Evolutionary conservation across 768 basidiomycete genomes (phyloP).

Genomic region (Chlorophyllum brunneum): DNA sequence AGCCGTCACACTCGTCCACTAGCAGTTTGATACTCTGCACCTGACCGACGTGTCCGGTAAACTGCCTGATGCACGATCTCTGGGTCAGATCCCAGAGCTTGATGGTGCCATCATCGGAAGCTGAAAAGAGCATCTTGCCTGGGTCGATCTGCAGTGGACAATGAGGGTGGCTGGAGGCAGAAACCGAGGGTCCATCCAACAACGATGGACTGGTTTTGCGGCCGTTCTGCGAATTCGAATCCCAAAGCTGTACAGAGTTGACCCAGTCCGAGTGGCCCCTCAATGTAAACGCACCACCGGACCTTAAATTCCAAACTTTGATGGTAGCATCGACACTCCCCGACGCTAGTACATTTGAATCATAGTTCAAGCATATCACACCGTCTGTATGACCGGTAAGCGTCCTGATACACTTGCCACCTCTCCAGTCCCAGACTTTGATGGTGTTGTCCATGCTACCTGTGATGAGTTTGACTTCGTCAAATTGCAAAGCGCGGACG

Average conservation of each 20-base stretch:
- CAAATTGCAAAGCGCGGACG: slow-evolving; percentile 92
- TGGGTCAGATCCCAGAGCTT: slow-evolving; percentile 89
- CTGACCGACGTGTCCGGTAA: slow-evolving; percentile 89
- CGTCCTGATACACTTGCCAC: slow-evolving; percentile 82
- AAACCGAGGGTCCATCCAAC: slow-evolving; percentile 31
- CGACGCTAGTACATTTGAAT: slow-evolving; percentile 86
- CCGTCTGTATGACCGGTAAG: slow-evolving; percentile 89
- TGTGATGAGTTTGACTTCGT: slow-evolving; percentile 91
- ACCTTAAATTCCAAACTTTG: slow-evolving; percentile 91
- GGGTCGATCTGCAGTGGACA: slow-evolving; percentile 55
- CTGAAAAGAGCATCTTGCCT: slow-evolving; percentile 96
- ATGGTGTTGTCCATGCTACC: slow-evolving; percentile 96
- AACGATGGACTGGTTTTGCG: slow-evolving; percentile 27
- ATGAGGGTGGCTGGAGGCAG: slow-evolving; percentile 18
- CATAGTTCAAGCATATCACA: slow-evolving; percentile 88
- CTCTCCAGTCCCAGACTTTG: slow-evolving; percentile 95
- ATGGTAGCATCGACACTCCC: slow-evolving; percentile 95
- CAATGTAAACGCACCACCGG: slow-evolving; percentile 87
- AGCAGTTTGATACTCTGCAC: slow-evolving; percentile 89
- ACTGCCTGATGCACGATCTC: slow-evolving; percentile 77
- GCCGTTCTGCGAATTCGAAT: slow-evolving; percentile 38
- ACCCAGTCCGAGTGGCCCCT: slow-evolving; percentile 96
- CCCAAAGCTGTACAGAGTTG: slow-evolving; percentile 93
- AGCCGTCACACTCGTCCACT: slow-evolving; percentile 45
- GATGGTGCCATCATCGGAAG: slow-evolving; percentile 92